Evolutionary conservation across 2,329 filamentous ascomycete genomes (phyloP).

Genomic region (Botrytis squamosa): DNA sequence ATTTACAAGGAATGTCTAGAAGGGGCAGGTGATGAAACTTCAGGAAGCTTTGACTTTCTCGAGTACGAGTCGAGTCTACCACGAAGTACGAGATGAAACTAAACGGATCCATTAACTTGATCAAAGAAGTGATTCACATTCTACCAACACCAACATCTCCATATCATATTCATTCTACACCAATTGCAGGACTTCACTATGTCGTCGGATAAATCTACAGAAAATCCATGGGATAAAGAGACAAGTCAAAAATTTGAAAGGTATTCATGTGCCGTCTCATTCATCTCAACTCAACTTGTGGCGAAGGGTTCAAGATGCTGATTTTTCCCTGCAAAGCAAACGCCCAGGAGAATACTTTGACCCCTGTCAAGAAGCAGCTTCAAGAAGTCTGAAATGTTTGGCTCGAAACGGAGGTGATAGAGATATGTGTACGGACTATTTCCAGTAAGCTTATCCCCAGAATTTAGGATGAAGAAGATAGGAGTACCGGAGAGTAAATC

Average conservation of each 20-base stretch:
- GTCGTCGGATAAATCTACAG: conserved; percentile 37
- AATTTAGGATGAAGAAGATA: background rate
- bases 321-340: conserved; percentile 60
- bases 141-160: conserved; percentile 4
- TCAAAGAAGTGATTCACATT: background rate
- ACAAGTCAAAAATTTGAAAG: conserved; percentile 63
- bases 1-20: background rate
- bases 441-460: conserved; percentile 65
- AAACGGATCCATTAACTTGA: background rate
- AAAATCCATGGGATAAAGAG: conserved; percentile 54
- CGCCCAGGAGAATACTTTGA: conserved; percentile 87
- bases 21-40: background rate
- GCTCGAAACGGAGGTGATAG: conserved; percentile 84
- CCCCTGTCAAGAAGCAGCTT: conserved; percentile 89
- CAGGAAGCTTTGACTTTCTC: conserved; percentile 1
- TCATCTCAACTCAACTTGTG: conserved; percentile 24
- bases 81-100: background rate
- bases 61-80: background rate
- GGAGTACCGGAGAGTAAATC: background rate
- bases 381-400: conserved; percentile 81
- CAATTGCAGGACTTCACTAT: conserved; percentile 23
- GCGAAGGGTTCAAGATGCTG: background rate
- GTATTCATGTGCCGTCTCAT: conserved; percentile 43
- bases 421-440: conserved; percentile 91
- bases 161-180: background rate